Conservation (phyloP, 2,329 filamentous ascomycete species). For the Stachybotrys echinatus region DNA sequence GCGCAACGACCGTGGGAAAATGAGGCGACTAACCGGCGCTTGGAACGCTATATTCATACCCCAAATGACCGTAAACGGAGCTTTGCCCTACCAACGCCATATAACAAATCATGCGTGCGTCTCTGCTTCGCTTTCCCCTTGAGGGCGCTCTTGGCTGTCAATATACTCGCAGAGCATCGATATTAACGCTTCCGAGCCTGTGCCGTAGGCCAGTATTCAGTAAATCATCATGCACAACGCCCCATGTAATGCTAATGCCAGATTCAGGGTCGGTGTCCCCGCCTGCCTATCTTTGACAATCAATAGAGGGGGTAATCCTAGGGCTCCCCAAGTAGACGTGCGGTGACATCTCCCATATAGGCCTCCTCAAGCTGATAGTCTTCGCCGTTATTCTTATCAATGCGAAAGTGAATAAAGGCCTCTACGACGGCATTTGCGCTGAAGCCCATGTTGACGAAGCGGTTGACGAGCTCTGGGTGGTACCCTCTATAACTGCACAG, state of each 20-base stretch:
- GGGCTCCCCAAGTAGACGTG: constrained; percentile 72
- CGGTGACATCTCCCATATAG: constrained; percentile 86
- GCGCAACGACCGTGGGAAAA: background rate
- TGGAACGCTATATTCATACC: background rate
- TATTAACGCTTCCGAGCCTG: background rate
- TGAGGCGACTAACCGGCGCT: background rate
- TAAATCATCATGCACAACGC: constrained; percentile 11
- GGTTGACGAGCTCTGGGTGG: constrained; percentile 74
- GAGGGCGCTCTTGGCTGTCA: no score
- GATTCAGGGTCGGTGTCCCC: background rate
- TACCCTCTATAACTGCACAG: constrained; percentile 73
- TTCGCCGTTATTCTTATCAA: constrained; percentile 70
- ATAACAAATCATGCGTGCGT: no score
- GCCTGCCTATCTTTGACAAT: background rate
- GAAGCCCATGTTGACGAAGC: constrained; percentile 89
- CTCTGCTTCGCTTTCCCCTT: no score
- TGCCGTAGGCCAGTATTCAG: background rate
- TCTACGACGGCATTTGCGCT: constrained; percentile 80
- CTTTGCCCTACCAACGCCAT: background rate
- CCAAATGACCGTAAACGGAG: background rate
- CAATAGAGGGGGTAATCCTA: background rate
- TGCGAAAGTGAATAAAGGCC: constrained; percentile 75
- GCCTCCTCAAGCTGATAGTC: constrained; percentile 87
- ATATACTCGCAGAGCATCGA: no score
- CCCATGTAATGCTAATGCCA: constrained; percentile 14